Conservation (phyloP, 2,329 filamentous ascomycete genomes). For the Aureobasidium sp. region DNA sequence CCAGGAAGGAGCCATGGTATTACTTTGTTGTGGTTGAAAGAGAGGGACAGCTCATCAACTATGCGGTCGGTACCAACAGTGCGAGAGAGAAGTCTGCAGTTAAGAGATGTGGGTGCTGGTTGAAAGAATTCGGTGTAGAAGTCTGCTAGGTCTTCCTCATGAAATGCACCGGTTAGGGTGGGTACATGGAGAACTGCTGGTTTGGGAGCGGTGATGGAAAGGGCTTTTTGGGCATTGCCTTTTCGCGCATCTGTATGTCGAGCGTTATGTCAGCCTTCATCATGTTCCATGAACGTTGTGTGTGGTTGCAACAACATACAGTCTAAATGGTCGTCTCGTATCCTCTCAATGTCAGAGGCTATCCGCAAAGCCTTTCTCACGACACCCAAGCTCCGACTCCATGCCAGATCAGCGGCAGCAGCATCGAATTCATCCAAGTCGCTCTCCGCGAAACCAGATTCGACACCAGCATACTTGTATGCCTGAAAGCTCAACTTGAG, state of each 20-base stretch:
- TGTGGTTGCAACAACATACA: constrained; percentile 11
- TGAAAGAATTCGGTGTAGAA: constrained; percentile 55
- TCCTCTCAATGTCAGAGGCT: constrained; percentile 39
- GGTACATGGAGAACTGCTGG: constrained; percentile 39
- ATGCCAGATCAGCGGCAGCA: constrained; percentile 58
- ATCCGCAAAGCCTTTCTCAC: constrained; percentile 54
- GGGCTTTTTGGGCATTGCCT: constrained; percentile 31
- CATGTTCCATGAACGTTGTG: background rate
- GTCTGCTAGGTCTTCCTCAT: constrained; percentile 33
- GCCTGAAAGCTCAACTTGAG: constrained; percentile 34
- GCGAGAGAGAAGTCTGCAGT: constrained; percentile 50
- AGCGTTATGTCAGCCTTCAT: background rate
- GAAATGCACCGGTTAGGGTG: constrained; percentile 41
- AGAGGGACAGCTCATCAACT: constrained; percentile 54
- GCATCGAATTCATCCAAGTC: constrained; percentile 62
- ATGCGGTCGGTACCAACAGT: constrained; percentile 52
- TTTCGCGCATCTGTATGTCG: constrained; percentile 21
- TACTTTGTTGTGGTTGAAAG: constrained; percentile 50
- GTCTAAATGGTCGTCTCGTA: constrained; percentile 33
- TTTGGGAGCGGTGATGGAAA: constrained; percentile 31
- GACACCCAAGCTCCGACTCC: constrained; percentile 55
- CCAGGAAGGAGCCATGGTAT: constrained; percentile 55
- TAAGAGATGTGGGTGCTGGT: constrained; percentile 42
- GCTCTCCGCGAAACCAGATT: constrained; percentile 63
- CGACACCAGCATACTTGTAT: constrained; percentile 49